These are phyloP conservation scores for Monilinia fructicola DNA, from an alignment of 2,329 filamentous ascomycete genomes.

Conservation along the genomic window DNA sequence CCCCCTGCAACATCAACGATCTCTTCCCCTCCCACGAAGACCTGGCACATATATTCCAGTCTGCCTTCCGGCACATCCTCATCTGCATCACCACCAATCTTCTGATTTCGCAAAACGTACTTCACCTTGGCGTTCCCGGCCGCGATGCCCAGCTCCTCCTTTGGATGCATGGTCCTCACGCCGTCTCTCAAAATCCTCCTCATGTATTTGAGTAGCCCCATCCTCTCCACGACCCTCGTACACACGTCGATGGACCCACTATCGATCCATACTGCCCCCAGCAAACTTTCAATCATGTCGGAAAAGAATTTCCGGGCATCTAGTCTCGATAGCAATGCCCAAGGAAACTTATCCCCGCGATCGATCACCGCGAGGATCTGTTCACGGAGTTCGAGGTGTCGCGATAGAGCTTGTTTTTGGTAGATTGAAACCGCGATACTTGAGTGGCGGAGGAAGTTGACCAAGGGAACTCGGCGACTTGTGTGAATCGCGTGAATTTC, in stretches of 20 bases:
- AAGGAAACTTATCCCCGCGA: conserved; percentile 64
- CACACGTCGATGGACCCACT: conserved; percentile 63
- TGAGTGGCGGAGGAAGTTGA: conserved; percentile 67
- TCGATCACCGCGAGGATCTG: conserved; percentile 52
- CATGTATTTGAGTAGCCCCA: conserved; percentile 62
- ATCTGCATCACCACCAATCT: conserved; percentile 13
- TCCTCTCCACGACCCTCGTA: conserved; percentile 55
- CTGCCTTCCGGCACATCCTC: neutral
- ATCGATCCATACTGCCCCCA: conserved; percentile 85
- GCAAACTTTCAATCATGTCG: conserved; percentile 75
- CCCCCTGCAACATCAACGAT: conserved; percentile 50
- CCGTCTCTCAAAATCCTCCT: conserved; percentile 48
- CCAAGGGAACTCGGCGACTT: conserved; percentile 47
- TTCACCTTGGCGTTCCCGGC: conserved; percentile 53
- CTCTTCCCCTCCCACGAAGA: conserved; percentile 50
- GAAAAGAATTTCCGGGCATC: conserved; percentile 75
- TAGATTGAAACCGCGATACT: conserved; percentile 49
- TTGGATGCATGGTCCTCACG: conserved; percentile 62
- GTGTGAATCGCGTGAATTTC: conserved; percentile 19
- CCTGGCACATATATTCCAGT: conserved; percentile 45
- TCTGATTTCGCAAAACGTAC: conserved; percentile 48
- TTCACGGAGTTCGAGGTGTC: conserved; percentile 45
- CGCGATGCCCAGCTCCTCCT: conserved; percentile 65
- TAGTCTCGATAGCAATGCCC: conserved; percentile 67
- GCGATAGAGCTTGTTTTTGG: conserved; percentile 41